Percentiles rank a stretch among this genome's conserved stretches.
Evolutionary conservation across 139 green algal genomes (phyloP).

Genomic region (Gonium pectorale): DNA sequence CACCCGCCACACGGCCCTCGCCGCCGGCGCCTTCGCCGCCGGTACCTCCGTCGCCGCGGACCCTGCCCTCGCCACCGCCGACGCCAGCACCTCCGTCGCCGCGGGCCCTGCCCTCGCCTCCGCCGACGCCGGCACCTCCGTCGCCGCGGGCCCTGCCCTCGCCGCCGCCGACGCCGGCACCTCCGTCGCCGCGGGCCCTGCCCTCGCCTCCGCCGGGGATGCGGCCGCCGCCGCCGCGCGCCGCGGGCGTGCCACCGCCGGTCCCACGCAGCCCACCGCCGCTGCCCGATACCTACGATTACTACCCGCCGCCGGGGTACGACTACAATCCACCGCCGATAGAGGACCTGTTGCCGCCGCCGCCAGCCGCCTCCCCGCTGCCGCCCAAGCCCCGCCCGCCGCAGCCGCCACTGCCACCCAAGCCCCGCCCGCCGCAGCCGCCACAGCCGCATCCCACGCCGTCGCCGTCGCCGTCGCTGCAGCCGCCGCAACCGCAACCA

Average conservation of each 20-base stretch:
- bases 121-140: neutral
- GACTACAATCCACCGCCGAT: too few species aligned
- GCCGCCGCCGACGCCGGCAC: neutral
- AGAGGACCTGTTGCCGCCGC: neutral
- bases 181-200: neutral
- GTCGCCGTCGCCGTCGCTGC: neutral
- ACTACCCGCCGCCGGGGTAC: neutral
- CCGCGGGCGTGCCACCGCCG: neutral
- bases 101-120: neutral
- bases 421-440: neutral
- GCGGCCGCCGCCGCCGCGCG: neutral
- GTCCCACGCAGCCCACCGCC: neutral
- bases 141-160: neutral
- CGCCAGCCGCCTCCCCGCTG: neutral
- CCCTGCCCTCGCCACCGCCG: neutral
- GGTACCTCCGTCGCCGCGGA: neutral
- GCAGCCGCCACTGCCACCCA: neutral
- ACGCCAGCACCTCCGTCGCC: neutral
- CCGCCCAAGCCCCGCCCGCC: neutral
- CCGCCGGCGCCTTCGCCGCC: neutral
- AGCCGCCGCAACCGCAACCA: neutral
- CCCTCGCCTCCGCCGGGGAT: neutral
- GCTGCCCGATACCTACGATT: neutral
- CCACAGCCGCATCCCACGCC: neutral
- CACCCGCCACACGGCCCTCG: neutral